Base-by-base conservation (phyloP, 1,284 basidiomycete species). In the Ceratobasidium sp. region DNA sequence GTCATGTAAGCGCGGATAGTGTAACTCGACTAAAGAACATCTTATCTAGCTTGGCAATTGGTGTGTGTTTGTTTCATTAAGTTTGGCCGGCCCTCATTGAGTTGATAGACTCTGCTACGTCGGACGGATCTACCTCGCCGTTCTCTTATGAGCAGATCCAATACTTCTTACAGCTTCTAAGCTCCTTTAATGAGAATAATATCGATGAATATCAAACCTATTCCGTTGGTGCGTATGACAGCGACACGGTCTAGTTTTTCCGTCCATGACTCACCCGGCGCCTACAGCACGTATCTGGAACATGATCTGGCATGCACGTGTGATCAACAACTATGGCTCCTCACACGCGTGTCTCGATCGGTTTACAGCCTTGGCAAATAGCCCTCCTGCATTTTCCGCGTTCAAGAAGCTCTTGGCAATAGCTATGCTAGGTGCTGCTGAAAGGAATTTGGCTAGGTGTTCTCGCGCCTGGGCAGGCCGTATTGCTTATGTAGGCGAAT, bases 401-500 rank as follows among this genome's bases (percentile, higher is more conserved):
- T 22, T 10, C 31, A 32, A 50, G 5, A 32, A 3, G 17, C 13
- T 8, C 2, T 50, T 15, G n/a, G 32, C 32, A n/a, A n/a, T 35
- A 22, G n/a, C n/a, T n/a, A n/a, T n/a, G n/a, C n/a, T n/a, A n/a
- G n/a, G n/a, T n/a, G n/a, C n/a, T n/a, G n/a, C 56, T 2, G 20
- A 47, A n/a, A 27, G 13, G 0, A 42, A 60, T 15, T 25, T 47
- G 1, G 29, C 5, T 15, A 25, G 43, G 27, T 45, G 42, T 20
- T n/a, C 43, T 34, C 25, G 57, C 1, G 43, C 57, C 3, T 60
- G 57, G 57, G 40, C 42, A 1, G 57, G 57, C 15, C 22, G 57
- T 1, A 60, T 64, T 29, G 60, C 60, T 2, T 64, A 64, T 25
- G 60, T 64, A 15, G 40, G 32, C 2, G 60, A 64, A n/a, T 64